Evolutionary conservation across 352 stramenopile species (phyloP).

Genomic region (Phytophthora multivora): DNA sequence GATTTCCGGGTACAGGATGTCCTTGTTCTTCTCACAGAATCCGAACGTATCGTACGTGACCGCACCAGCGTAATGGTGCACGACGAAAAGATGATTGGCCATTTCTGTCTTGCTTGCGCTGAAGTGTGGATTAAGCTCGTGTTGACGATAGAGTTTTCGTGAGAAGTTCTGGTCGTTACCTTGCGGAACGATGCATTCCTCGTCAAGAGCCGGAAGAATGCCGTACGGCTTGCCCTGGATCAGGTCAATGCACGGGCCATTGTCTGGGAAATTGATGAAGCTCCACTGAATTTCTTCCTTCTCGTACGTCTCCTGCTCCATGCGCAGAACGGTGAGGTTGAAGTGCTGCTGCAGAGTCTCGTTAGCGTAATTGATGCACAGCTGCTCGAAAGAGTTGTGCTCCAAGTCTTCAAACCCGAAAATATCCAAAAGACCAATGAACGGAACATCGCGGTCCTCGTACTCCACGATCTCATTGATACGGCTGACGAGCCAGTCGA

Average conservation of each 20-base stretch:
- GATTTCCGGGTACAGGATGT: slow-evolving; percentile 89
- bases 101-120: slow-evolving; percentile 78
- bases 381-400: slow-evolving; percentile 95
- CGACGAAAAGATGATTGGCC: slow-evolving; percentile 80
- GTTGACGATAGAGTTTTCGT: slow-evolving; percentile 79
- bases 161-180: slow-evolving; percentile 89
- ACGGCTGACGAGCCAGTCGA: slow-evolving; percentile 90
- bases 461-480: slow-evolving; percentile 88
- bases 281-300: slow-evolving; percentile 88
- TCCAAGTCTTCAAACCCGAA: slow-evolving; percentile 89
- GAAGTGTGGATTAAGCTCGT: slow-evolving; percentile 73
- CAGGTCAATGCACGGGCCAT: slow-evolving; percentile 89
- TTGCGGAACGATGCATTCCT: slow-evolving; percentile 91
- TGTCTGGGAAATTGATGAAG: slow-evolving; percentile 92
- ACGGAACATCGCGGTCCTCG: slow-evolving; percentile 51
- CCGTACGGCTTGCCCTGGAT: slow-evolving; percentile 87
- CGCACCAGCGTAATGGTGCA: slow-evolving; percentile 93
- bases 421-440: slow-evolving; percentile 88
- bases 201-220: slow-evolving; percentile 86
- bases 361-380: slow-evolving; percentile 95
- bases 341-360: slow-evolving; percentile 94
- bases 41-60: slow-evolving; percentile 94
- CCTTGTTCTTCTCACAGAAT: slow-evolving; percentile 98
- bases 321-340: slow-evolving; percentile 86
- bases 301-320: slow-evolving; percentile 91